phyloP scores from a whole-genome alignment of 1,284 basidiomycete species.

The Schizopora paradoxa region DNA sequence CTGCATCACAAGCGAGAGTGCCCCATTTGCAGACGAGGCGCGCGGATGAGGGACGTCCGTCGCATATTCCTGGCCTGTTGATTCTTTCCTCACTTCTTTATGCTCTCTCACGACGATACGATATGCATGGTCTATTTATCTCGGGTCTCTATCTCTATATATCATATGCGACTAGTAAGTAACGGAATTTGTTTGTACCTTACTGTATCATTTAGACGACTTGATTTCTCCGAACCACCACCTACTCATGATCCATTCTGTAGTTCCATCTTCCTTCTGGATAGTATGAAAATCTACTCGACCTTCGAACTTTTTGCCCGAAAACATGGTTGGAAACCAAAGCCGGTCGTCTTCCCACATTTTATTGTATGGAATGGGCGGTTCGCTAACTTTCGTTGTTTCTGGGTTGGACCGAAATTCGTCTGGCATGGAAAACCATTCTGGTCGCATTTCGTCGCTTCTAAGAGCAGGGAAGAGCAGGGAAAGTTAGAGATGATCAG shows the following conservation, averaged over 20 bases:
- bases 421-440: conserved; percentile 33
- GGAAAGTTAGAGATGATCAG: not conserved
- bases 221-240: conserved; percentile 20
- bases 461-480: conserved; percentile 19
- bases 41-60: too few species aligned
- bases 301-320: conserved; percentile 31
- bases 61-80: too few species aligned
- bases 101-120: too few species aligned
- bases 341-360: conserved; percentile 40
- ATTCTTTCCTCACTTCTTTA: too few species aligned
- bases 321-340: conserved; percentile 32
- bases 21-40: too few species aligned
- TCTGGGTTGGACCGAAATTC: conserved; percentile 14
- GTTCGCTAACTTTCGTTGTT: conserved; percentile 10
- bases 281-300: conserved; percentile 30
- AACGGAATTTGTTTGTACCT: too few species aligned
- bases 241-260: conserved; percentile 13
- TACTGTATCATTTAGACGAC: too few species aligned
- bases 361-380: conserved; percentile 31
- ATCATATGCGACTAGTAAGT: too few species aligned
- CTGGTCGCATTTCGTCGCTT: conserved; percentile 38
- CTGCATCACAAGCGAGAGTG: too few species aligned
- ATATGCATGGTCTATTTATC: too few species aligned
- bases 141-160: too few species aligned
- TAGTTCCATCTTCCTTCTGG: conserved; percentile 14